phyloP scores from a whole-genome alignment of 768 basidiomycete species.

The Tylopilus felleus region DNA sequence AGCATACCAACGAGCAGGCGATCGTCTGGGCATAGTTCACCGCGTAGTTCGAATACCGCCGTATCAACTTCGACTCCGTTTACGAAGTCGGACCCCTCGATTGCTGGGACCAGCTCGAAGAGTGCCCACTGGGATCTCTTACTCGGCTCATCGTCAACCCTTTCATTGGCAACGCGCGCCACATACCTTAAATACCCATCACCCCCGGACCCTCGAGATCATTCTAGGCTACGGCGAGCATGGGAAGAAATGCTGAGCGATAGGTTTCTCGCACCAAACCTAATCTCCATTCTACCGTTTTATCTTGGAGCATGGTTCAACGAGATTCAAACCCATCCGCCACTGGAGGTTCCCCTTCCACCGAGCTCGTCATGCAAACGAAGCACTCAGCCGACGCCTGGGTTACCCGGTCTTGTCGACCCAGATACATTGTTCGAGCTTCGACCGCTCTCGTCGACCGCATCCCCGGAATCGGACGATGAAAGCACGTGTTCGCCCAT shows the following conservation, averaged over 20 bases:
- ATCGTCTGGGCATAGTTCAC: slow-evolving; percentile 24
- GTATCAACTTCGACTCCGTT: slow-evolving; percentile 18
- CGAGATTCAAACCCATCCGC: slow-evolving; percentile 48
- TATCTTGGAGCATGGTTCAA: slow-evolving; percentile 58
- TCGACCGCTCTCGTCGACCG: slow-evolving; percentile 21
- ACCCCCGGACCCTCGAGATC: slow-evolving; percentile 53
- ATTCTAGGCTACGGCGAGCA: slow-evolving; percentile 54
- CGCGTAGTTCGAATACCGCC: slow-evolving; percentile 28
- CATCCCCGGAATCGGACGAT: slow-evolving; percentile 28
- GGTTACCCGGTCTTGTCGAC: slow-evolving; percentile 24
- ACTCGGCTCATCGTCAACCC: slow-evolving; percentile 17
- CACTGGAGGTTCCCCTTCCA: slow-evolving; percentile 53
- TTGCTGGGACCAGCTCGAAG: slow-evolving; percentile 14
- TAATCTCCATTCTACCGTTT: slow-evolving; percentile 62
- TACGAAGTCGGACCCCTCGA: slow-evolving; percentile 24
- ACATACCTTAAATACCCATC: slow-evolving; percentile 8
- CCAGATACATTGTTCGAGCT: slow-evolving; percentile 33
- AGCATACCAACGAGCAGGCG: slow-evolving; percentile 3
- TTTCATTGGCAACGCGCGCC: slow-evolving; percentile 20
- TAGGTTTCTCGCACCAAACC: slow-evolving; percentile 51
- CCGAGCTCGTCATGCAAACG: slow-evolving; percentile 40
- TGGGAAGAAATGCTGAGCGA: slow-evolving; percentile 67
- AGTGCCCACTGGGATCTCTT: slow-evolving; percentile 9
- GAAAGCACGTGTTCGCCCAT: slow-evolving; percentile 11
- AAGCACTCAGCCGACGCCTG: slow-evolving; percentile 13